phyloP scores from a whole-genome alignment of 805 yeast species.

The Yamadazyma takamatsuzukensis region DNA sequence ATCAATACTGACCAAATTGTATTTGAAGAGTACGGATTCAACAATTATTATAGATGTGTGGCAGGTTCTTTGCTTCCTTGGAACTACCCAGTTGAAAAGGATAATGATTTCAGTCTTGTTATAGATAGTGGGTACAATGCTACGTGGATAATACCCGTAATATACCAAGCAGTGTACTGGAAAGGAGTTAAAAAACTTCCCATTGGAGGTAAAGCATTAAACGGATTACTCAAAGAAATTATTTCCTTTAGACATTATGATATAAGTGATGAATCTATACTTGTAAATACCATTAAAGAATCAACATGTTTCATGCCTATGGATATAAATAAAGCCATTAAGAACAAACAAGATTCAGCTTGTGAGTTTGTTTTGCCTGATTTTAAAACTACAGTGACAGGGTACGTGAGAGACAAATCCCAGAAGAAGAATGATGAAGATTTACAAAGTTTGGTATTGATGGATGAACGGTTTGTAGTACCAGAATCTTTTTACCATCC shows the following conservation, averaged over 20 bases:
- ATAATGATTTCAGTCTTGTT: conserved; percentile 66
- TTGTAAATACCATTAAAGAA: conserved; percentile 85
- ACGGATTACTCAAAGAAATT: conserved; percentile 78
- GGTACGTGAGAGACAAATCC: conserved; percentile 52
- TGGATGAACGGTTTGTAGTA: conserved; percentile 82
- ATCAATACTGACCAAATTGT: conserved; percentile 85
- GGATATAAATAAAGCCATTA: conserved; percentile 50
- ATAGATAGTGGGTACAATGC: conserved; percentile 86
- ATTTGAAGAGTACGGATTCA: conserved; percentile 90
- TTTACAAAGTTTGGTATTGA: conserved; percentile 58
- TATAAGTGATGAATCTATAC: conserved; percentile 83
- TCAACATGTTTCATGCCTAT: conserved; percentile 64
- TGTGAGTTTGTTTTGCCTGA: conserved; percentile 85
- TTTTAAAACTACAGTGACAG: conserved; percentile 73
- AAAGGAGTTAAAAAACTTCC: conserved; percentile 75
- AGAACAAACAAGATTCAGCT: conserved; percentile 30
- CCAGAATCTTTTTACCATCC: conserved; percentile 91
- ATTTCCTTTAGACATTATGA: conserved; percentile 90
- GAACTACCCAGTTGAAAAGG: conserved; percentile 9
- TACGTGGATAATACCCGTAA: conserved; percentile 82
- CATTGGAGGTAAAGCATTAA: conserved; percentile 81
- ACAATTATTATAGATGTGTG: conserved; percentile 63
- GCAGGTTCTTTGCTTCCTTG: conserved; percentile 45
- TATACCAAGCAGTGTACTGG: conserved; percentile 74
- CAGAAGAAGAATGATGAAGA: conserved; percentile 34